Base-by-base conservation (phyloP, 352 stramenopile genomes). In the Stramenopiles sp. region DNA sequence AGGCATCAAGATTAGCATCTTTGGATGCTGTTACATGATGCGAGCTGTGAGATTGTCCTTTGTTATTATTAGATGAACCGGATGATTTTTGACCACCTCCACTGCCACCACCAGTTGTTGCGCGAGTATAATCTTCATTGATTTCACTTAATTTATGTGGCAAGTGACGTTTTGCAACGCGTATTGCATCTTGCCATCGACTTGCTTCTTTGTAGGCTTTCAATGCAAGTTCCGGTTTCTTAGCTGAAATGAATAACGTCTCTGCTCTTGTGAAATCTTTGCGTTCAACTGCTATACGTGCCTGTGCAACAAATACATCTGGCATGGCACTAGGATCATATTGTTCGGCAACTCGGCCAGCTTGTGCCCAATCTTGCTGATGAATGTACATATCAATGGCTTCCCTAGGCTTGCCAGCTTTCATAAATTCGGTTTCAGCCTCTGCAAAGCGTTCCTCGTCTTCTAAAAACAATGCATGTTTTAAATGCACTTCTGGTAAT, bases 301-400 rank as follows among this genome's bases (percentile, higher is more conserved):
- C 93, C 78, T 97, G 89, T 0, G 90, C 91, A 30, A 94, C 89
- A 79, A 96, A 95, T 23, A 97, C 90, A 78, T 95, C 90, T 4
- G 90, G 87, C 13, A 95, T 86, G 0, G 89, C 90, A 0, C 89
- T 85, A 0, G 92, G 92, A 78, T 97, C 91, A 74, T 93, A 90
- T 31, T 86, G 90, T 76, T 96, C 91, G 0, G 93, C 92, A 4
- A 97, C 90, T 23, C 92, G 87, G 86, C 96, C 90, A 6, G 92
- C 92, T 77, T 93, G 91, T 69, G 86, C 83, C 91, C 91, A 97
- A 65, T 94, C 88, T 78, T 97, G 90, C 78, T 97, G 90, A 81
- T 97, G 92, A 29, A 96, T 86, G 80, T 96, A 97, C 93, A 97
- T 97, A 63, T 97, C 93, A 76, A 97, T 90, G 6, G 93, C 93